phyloP scores from a whole-genome alignment of 371 early-diverging fungal species.

The Capillidium rhysosporum region DNA sequence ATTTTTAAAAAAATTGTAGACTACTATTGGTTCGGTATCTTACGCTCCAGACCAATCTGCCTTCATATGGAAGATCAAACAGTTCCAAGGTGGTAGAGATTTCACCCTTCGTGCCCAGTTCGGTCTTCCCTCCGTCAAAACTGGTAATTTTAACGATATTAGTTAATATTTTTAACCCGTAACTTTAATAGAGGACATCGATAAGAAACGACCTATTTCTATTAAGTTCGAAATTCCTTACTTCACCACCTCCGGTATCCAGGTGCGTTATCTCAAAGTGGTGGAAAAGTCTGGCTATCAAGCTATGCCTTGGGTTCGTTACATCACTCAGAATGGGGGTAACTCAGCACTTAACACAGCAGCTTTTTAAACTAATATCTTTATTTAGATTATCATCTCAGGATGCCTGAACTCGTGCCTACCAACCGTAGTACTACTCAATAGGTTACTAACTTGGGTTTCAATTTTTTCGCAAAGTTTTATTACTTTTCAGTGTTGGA shows the following conservation, averaged over 20 bases:
- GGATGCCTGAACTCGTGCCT: no score
- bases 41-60: conserved; percentile 89
- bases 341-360: conserved; percentile 4
- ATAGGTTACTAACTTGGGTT: no score
- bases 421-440: no score
- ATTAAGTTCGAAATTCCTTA: conserved; percentile 98
- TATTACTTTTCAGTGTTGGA: no score
- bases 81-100: conserved; percentile 95
- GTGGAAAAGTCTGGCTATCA: conserved; percentile 96
- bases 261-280: conserved; percentile 96
- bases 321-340: conserved; percentile 92
- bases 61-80: conserved; percentile 94
- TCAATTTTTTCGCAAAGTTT: no score
- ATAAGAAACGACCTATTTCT: conserved; percentile 84
- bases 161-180: neutral
- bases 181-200: conserved; percentile 45
- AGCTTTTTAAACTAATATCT: neutral
- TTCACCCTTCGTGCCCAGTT: conserved; percentile 90
- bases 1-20: conserved; percentile 15
- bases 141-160: conserved; percentile 25
- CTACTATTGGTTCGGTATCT: conserved; percentile 68
- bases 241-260: conserved; percentile 93
- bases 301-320: conserved; percentile 96
- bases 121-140: conserved; percentile 87
- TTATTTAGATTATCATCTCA: neutral